Evolutionary conservation across 2,329 filamentous ascomycete genomes (phyloP).

Genomic region (Sporothrix inflata): DNA sequence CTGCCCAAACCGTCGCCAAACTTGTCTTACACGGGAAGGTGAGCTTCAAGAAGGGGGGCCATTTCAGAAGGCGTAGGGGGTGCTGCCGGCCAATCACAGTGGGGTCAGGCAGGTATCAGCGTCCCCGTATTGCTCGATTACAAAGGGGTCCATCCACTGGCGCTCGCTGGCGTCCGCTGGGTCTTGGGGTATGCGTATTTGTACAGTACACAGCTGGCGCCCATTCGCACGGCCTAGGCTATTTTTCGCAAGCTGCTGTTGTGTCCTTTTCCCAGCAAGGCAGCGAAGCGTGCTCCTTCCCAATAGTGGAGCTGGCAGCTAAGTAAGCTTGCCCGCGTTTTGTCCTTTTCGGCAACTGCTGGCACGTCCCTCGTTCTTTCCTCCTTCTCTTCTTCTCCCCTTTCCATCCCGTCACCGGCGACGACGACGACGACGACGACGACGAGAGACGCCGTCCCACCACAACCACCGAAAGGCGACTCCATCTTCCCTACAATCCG

Average conservation of each 20-base stretch:
- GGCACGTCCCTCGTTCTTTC: background rate
- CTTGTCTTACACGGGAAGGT: conserved; percentile 26
- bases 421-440: conserved; percentile 16
- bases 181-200: background rate
- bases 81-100: conserved; percentile 16
- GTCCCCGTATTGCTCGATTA: background rate
- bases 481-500: background rate
- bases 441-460: background rate
- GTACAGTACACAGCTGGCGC: background rate
- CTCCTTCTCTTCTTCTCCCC: background rate
- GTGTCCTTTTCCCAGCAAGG: conserved; percentile 20
- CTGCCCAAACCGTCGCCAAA: conserved; percentile 20
- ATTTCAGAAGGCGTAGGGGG: background rate
- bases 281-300: background rate
- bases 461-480: background rate
- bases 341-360: background rate
- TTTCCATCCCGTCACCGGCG: background rate
- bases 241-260: background rate
- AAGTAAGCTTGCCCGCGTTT: conserved; percentile 7
- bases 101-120: background rate
- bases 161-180: background rate
- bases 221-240: conserved; percentile 4
- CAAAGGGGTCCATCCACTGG: background rate
- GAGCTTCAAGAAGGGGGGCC: background rate
- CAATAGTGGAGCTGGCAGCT: background rate